These are phyloP conservation scores for Magnolia changhungtana DNA, from an alignment of 164 flowering plant species.

Conservation along the genomic window DNA sequence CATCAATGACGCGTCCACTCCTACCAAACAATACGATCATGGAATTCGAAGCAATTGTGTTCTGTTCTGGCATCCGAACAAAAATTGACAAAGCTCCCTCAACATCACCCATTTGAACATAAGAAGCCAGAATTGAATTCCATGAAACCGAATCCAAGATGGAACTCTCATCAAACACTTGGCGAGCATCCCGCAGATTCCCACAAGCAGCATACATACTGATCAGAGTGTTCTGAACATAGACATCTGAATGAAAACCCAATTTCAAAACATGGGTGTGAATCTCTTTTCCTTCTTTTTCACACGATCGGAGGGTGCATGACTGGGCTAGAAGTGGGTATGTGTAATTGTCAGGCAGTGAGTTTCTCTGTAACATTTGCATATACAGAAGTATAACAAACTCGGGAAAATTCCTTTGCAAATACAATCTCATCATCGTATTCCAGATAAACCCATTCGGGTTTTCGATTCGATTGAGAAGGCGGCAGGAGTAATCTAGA, in stretches of 20 bases:
- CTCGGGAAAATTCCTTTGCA: constrained; percentile 13
- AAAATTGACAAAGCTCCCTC: constrained; percentile 25
- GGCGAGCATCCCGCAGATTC: constrained; percentile 26
- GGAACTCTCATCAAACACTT: constrained; percentile 33
- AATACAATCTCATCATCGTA: constrained; percentile 35
- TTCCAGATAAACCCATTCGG: constrained; percentile 43
- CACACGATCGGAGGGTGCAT: constrained; percentile 11
- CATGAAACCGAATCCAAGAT: constrained; percentile 36
- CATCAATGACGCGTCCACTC: constrained; percentile 27
- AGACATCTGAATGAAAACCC: constrained; percentile 39
- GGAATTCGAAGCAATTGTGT: constrained; percentile 37
- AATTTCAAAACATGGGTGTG: constrained; percentile 37
- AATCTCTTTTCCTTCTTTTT: constrained; percentile 33
- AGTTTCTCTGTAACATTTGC: constrained; percentile 27
- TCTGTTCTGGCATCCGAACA: constrained; percentile 29
- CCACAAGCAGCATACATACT: constrained; percentile 38
- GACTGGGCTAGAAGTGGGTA: constrained; percentile 34
- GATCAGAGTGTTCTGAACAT: constrained; percentile 35
- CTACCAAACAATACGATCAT: constrained; percentile 42
- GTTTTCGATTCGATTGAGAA: constrained; percentile 24
- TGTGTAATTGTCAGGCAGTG: constrained; percentile 31
- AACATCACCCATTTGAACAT: constrained; percentile 31
- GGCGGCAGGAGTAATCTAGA: constrained; percentile 21
- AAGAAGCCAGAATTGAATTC: constrained; percentile 42
- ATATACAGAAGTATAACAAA: constrained; percentile 23